Evolutionary conservation across 1,139 yeast genomes (phyloP).

Genomic region (Eremothecium cymbalariae): DNA sequence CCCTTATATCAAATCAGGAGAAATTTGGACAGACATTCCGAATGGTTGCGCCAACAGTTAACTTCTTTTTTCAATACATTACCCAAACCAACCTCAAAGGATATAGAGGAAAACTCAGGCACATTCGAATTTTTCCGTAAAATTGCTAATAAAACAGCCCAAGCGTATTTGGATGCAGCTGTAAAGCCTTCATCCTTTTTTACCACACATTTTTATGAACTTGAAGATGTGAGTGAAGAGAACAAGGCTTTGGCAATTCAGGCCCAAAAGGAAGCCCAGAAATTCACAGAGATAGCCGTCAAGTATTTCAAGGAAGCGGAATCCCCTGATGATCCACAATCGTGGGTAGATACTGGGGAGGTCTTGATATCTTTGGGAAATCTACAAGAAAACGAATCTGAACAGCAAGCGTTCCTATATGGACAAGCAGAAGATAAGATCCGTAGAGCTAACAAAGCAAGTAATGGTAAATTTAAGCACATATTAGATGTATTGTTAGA

Average conservation of each 20-base stretch:
- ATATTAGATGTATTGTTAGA: conserved; percentile 37
- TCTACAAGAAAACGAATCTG: conserved; percentile 52
- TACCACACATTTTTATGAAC: conserved; percentile 51
- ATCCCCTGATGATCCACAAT: conserved; percentile 66
- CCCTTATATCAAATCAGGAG: conserved; percentile 42
- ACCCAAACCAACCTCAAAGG: conserved; percentile 23
- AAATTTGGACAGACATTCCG: conserved; percentile 32
- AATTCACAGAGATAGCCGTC: conserved; percentile 48
- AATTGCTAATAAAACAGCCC: conserved; percentile 48
- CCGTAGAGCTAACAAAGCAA: conserved; percentile 61
- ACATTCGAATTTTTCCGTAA: conserved; percentile 32
- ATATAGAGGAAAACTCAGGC: conserved; percentile 18
- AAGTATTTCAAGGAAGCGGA: conserved; percentile 50
- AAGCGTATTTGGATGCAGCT: conserved; percentile 53
- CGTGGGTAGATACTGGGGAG: conserved; percentile 80
- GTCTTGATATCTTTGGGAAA: conserved; percentile 76
- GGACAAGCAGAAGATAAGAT: conserved; percentile 56
- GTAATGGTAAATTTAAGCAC: conserved; percentile 63
- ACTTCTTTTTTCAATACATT: conserved; percentile 35
- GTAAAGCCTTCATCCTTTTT: conserved; percentile 52
- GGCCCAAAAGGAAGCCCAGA: conserved; percentile 45
- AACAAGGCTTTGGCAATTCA: conserved; percentile 31
- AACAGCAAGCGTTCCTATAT: conserved; percentile 58
- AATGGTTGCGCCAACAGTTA: conserved; percentile 52
- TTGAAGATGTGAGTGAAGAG: conserved; percentile 37